phyloP scores from a whole-genome alignment of 139 green algal genomes.

The Coelastrella sp. region DNA sequence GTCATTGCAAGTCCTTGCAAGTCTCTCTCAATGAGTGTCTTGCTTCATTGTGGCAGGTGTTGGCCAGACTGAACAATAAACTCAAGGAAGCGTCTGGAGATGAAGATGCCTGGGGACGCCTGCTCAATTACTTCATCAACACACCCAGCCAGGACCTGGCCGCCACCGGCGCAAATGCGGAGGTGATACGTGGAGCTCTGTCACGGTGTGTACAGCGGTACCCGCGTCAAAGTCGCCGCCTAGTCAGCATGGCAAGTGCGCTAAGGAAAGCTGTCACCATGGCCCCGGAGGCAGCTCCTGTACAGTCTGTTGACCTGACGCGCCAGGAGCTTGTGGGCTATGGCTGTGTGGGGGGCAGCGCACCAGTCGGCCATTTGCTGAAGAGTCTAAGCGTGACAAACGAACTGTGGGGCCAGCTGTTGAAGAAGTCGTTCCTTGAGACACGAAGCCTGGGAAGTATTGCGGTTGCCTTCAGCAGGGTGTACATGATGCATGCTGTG shows the following conservation, averaged over 20 bases:
- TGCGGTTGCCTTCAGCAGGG: conserved; percentile 27
- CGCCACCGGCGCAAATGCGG: too few species aligned
- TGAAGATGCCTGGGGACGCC: conserved; percentile 7
- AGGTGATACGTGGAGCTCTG: background rate
- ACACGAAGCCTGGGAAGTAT: conserved; percentile 27
- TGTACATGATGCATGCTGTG: conserved; percentile 36
- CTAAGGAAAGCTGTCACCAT: background rate
- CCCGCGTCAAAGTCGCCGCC: background rate
- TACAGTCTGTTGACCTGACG: background rate
- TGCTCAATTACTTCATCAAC: conserved; percentile 1
- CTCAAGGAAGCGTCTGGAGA: background rate
- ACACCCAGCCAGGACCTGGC: background rate
- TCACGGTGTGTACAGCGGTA: background rate
- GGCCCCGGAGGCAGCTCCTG: background rate
- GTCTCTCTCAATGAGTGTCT: background rate
- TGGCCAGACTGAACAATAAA: background rate
- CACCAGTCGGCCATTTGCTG: background rate
- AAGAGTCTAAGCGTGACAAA: background rate
- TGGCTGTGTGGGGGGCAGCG: conserved; percentile 8
- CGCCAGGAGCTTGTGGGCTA: background rate
- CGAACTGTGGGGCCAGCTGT: background rate
- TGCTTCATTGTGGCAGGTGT: background rate
- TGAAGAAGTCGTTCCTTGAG: conserved; percentile 39
- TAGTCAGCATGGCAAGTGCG: background rate
- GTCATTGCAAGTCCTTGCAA: background rate